Evolutionary conservation across 2,329 filamentous ascomycete genomes (phyloP).

Genomic region (Bipolaris oryzae): DNA sequence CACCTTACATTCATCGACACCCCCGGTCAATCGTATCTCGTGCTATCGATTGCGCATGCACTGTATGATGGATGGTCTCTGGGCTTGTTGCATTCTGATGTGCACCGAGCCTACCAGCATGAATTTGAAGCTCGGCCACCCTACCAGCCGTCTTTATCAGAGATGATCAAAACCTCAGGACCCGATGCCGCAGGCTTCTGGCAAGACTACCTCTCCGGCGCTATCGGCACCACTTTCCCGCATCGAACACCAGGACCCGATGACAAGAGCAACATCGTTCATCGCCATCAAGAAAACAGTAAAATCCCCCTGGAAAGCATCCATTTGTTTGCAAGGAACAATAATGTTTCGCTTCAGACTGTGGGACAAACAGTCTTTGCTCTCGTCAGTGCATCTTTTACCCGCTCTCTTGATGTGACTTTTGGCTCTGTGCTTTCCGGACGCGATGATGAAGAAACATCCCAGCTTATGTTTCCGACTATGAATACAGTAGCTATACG

Average conservation of each 20-base stretch:
- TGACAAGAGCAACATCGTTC: constrained; percentile 23
- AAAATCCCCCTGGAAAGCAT: constrained; percentile 51
- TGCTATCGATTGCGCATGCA: constrained; percentile 80
- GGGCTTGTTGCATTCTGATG: constrained; percentile 71
- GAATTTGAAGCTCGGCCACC: constrained; percentile 51
- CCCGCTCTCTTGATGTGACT: constrained; percentile 71
- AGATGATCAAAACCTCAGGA: constrained; percentile 57
- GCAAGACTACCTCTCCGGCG: constrained; percentile 67
- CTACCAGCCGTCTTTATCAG: constrained; percentile 61
- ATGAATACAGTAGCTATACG: constrained; percentile 90
- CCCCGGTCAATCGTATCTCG: constrained; percentile 49
- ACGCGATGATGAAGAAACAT: constrained; percentile 73
- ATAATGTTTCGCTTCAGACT: constrained; percentile 75
- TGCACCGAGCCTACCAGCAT: constrained; percentile 67
- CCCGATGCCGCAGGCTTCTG: constrained; percentile 68
- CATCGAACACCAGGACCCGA: constrained; percentile 5
- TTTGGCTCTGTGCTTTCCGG: constrained; percentile 87
- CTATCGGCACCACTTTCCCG: constrained; percentile 52
- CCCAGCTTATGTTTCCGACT: constrained; percentile 77
- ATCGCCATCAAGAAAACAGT: constrained; percentile 58
- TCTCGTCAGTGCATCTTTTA: constrained; percentile 68
- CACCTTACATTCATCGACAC: constrained; percentile 50
- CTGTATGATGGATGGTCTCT: constrained; percentile 91
- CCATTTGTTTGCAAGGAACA: constrained; percentile 66
- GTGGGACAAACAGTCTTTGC: constrained; percentile 80